These are phyloP conservation scores for Fraxinus angustifolia DNA, from an alignment of 305 asterid genomes.

Conservation along the genomic window DNA sequence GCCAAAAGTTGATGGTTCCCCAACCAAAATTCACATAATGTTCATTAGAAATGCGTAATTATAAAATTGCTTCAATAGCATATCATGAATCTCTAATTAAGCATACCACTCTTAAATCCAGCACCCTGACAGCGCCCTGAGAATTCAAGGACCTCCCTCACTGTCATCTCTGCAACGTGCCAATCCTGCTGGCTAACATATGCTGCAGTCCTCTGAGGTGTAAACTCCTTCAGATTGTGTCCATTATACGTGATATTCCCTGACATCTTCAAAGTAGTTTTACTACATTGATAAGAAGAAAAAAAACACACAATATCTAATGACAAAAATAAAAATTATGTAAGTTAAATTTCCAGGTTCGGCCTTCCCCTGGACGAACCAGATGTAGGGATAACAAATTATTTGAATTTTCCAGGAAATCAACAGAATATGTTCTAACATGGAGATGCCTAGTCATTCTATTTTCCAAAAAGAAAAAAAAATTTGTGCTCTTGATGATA, in stretches of 20 bases:
- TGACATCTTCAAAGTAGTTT: constrained; percentile 59
- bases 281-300: constrained; percentile 25
- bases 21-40: constrained; percentile 11
- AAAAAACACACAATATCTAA: constrained; percentile 16
- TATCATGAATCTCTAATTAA: constrained; percentile 16
- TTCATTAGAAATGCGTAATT: not conserved
- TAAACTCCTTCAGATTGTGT: constrained; percentile 58
- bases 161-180: constrained; percentile 79
- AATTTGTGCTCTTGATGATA: not conserved
- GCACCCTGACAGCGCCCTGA: constrained; percentile 66
- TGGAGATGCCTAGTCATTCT: not conserved
- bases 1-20: constrained; percentile 7
- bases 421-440: not conserved
- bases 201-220: constrained; percentile 69
- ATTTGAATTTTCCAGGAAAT: not conserved
- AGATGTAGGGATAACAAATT: not conserved
- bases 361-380: not conserved
- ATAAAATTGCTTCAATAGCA: not conserved
- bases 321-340: not conserved
- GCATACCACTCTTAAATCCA: constrained; percentile 60
- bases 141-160: constrained; percentile 71
- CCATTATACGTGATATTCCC: constrained; percentile 68
- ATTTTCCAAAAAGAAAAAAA: not conserved
- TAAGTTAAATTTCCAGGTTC: not conserved
- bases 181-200: constrained; percentile 73